phyloP scores from a whole-genome alignment of 1,284 basidiomycete genomes.

The Heterobasidion parviporum region DNA sequence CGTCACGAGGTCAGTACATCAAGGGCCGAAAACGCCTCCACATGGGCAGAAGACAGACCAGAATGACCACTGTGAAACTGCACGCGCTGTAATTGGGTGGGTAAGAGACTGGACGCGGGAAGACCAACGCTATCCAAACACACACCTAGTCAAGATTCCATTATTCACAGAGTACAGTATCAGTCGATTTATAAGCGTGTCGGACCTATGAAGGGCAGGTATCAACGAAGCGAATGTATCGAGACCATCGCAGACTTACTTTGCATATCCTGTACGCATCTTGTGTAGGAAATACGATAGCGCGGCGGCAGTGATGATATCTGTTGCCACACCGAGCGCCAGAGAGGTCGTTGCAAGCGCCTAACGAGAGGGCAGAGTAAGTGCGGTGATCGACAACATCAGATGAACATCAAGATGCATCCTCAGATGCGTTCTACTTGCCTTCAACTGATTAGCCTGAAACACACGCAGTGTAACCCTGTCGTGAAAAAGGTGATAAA shows the following conservation, averaged over 20 bases:
- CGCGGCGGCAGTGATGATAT: conserved; percentile 36
- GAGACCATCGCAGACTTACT: conserved; percentile 16
- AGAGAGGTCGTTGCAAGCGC: conserved; percentile 34
- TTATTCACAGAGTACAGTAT: conserved; percentile 52
- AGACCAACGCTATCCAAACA: background rate
- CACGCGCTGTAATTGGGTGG: conserved; percentile 32
- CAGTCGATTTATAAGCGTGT: conserved; percentile 49
- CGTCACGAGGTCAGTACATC: background rate
- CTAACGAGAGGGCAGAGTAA: conserved; percentile 15
- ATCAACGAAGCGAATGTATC: conserved; percentile 1
- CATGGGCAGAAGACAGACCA: conserved; percentile 29
- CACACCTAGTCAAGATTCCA: conserved; percentile 52
- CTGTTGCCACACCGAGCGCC: conserved; percentile 35
- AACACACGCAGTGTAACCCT: conserved; percentile 11
- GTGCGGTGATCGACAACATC: background rate
- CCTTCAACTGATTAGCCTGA: conserved; percentile 14
- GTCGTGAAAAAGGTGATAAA: background rate
- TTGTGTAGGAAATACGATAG: conserved; percentile 45
- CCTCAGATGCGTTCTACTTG: background rate
- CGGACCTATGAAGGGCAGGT: conserved; percentile 30
- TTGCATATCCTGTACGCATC: conserved; percentile 37
- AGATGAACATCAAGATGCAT: background rate
- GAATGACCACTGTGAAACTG: conserved; percentile 47
- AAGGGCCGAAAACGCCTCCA: background rate
- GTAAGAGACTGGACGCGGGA: background rate